Percentiles rank a stretch among this genome's conserved stretches.
Conservation (phyloP, 2,329 filamentous ascomycete genomes). For the Aspergillus piperis region DNA sequence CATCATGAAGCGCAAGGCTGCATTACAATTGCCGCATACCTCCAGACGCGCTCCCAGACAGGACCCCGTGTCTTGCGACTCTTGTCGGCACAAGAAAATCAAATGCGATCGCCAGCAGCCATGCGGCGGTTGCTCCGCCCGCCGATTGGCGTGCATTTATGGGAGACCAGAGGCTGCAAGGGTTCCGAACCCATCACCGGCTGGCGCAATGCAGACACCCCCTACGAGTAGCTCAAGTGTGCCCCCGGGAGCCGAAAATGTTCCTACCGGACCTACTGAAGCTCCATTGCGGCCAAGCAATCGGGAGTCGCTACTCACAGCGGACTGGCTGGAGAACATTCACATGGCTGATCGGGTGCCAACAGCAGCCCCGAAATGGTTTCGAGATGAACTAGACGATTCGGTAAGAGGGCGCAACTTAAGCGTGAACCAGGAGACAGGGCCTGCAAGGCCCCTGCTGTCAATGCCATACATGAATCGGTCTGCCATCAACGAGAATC, state of each 20-base stretch:
- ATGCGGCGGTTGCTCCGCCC: constrained; percentile 50
- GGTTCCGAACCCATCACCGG: background rate
- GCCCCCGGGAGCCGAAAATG: background rate
- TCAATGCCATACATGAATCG: constrained; percentile 1
- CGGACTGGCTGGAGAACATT: constrained; percentile 33
- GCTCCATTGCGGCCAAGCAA: background rate
- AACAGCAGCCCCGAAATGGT: constrained; percentile 20
- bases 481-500: constrained; percentile 23
- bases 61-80: constrained; percentile 44
- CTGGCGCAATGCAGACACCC: background rate
- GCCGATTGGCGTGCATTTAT: constrained; percentile 33
- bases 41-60: constrained; percentile 31
- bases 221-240: background rate
- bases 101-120: constrained; percentile 57
- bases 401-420: constrained; percentile 2
- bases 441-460: background rate
- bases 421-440: background rate
- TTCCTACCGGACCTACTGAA: background rate
- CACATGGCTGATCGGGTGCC: constrained; percentile 32
- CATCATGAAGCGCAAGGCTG: constrained; percentile 28
- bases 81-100: constrained; percentile 48
- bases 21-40: background rate
- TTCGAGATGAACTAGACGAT: constrained; percentile 21
- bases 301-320: constrained; percentile 27
- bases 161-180: background rate